phyloP scores from a whole-genome alignment of 176 grass and related monocot genomes.

The Lolium multiflorum region DNA sequence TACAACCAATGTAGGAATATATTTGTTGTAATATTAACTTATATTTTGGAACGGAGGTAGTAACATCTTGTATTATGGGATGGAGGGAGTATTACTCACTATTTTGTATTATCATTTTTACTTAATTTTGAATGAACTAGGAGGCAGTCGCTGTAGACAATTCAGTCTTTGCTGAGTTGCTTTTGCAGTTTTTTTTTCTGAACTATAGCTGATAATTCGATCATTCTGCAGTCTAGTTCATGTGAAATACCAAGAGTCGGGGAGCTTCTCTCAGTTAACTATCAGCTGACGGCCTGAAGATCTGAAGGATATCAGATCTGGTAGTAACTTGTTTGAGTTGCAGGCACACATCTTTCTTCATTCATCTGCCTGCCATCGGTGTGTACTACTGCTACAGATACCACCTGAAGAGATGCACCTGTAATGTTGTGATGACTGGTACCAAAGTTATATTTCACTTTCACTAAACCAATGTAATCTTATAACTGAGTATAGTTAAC shows the following conservation, averaged over 20 bases:
- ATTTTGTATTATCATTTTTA: neutral
- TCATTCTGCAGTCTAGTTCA: constrained; percentile 7
- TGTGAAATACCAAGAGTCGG: neutral
- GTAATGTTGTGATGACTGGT: neutral
- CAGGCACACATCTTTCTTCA: neutral
- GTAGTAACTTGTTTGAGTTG: neutral
- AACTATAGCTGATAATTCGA: neutral
- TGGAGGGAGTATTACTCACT: neutral
- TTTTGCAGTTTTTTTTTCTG: neutral
- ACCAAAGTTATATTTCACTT: neutral
- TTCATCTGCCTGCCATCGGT: neutral
- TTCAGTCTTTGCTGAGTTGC: neutral
- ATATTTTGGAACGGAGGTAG: too few relatives aligned
- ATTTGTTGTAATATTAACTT: too few relatives aligned
- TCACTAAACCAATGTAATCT: neutral
- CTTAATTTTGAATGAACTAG: neutral
- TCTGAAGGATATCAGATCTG: neutral
- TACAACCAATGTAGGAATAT: too few relatives aligned
- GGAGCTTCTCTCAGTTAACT: neutral
- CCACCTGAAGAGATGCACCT: neutral
- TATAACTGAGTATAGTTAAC: constrained; percentile 20
- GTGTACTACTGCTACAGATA: neutral
- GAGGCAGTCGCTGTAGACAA: neutral
- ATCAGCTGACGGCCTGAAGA: constrained; percentile 9
- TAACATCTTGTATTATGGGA: too few relatives aligned